phyloP scores from a whole-genome alignment of 768 basidiomycete species.

The Fomitopsis pulvina region DNA sequence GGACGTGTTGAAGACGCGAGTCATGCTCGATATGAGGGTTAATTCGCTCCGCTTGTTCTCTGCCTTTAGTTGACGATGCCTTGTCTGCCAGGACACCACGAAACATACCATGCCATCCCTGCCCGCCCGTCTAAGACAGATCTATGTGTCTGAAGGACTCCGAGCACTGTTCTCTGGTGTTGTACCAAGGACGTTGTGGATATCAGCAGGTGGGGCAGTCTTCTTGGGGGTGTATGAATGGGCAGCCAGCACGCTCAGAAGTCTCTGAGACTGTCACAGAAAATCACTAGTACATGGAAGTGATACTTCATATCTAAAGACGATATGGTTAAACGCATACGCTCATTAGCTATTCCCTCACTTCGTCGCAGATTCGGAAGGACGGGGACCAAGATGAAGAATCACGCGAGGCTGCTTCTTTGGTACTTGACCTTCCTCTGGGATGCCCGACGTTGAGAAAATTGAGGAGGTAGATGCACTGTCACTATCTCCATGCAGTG shows the following conservation, averaged over 20 bases:
- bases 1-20: conserved; percentile 93
- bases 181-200: conserved; percentile 91
- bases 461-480: not conserved
- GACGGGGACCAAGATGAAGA: conserved; percentile 43
- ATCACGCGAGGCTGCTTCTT: conserved; percentile 52
- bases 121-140: conserved; percentile 48
- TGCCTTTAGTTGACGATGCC: not conserved
- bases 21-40: conserved; percentile 92
- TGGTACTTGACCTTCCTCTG: conserved; percentile 10
- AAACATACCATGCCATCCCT: conserved; percentile 50
- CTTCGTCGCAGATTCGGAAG: not conserved
- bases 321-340: not conserved
- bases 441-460: conserved; percentile 1
- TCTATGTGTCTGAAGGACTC: conserved; percentile 66
- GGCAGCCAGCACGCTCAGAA: conserved; percentile 47
- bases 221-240: conserved; percentile 97
- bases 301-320: not conserved
- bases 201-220: conserved; percentile 92
- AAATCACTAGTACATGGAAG: not conserved
- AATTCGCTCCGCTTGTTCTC: conserved; percentile 1
- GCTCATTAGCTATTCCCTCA: not conserved
- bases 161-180: conserved; percentile 80
- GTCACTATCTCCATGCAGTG: not conserved
- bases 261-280: conserved; percentile 8
- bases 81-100: conserved; percentile 36